Base-by-base conservation (phyloP, 2,329 filamentous ascomycete genomes). In the Emergomyces pasteurianus region DNA sequence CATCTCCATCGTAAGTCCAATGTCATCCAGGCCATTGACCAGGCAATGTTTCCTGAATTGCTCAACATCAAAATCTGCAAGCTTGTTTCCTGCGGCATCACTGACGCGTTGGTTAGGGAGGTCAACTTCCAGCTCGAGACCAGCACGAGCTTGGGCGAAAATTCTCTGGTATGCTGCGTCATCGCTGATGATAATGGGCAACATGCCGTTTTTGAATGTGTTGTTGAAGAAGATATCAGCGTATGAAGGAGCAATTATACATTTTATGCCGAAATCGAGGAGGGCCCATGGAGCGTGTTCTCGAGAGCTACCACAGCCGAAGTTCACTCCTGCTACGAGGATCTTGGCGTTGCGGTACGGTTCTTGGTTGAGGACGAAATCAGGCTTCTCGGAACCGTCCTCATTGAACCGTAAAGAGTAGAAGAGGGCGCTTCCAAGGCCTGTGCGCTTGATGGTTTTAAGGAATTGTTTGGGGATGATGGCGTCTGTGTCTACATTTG, bases 141-240 rank as follows among this genome's bases (percentile, higher is more conserved):
- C 90, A 3, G 89, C 88, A 43, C 81, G 81, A 40, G 92, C 92
- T 75, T 95, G 89, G 31, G 80, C 83, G 43, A 88, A 86, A 65
- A 97, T 86, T 63, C 80, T 81, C 50, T 88, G 81, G 3, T 96
- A 78, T 38, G 83, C 80, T 1, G 77, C 79, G 65, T 84, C 76
- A 73, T 92, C 85, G 38, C 81, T 78, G 71, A 97, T 88, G 62
- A 81, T 77, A 63, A 97, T 85, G 55, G 92, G 92, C 65, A 97
- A 80, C 94, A 97, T 97, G 79, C 92, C 92, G 79, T 99, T 99
- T 83, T 99, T 97, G 84, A 96, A 97, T n/a, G 89, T 94, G 81
- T 99, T 99, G 84, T 96, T 96, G 84, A 92, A 95, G 85, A 96
- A 96, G 75, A 99, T 99, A 71, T 95, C 90, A 62, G 88, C 89